phyloP scores from a whole-genome alignment of 257 asterid genomes.

The Solanum ahanhuiri region DNA sequence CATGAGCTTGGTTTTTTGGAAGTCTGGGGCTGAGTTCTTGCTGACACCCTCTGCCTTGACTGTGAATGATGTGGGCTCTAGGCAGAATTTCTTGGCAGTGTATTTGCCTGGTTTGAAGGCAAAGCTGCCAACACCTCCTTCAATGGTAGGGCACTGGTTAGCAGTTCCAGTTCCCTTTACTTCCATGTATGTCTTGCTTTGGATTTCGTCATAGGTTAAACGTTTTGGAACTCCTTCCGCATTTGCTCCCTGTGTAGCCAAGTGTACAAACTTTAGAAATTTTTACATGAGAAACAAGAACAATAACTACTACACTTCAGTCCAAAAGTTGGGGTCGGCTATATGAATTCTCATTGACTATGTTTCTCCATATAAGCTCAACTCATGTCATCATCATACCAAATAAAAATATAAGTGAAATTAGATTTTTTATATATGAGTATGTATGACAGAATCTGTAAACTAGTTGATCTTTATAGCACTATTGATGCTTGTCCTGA shows the following conservation, averaged over 20 bases:
- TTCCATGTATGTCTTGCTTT: slow-evolving; percentile 86
- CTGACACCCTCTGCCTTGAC: slow-evolving; percentile 82
- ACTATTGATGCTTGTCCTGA: neutral
- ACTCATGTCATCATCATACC: neutral
- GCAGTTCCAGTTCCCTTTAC: slow-evolving; percentile 97
- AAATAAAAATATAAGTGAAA: neutral
- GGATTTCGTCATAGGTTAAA: slow-evolving; percentile 83
- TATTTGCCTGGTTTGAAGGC: slow-evolving; percentile 80
- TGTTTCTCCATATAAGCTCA: neutral
- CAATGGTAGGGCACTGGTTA: slow-evolving; percentile 94
- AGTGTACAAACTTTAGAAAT: neutral
- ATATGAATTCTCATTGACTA: neutral
- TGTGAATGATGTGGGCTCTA: slow-evolving; percentile 98
- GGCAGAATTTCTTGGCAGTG: slow-evolving; percentile 75
- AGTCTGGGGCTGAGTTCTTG: slow-evolving; percentile 75
- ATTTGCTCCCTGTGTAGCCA: slow-evolving; percentile 57
- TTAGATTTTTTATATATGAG: neutral
- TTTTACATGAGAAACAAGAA: neutral
- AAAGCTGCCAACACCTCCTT: slow-evolving; percentile 61
- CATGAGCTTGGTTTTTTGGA: slow-evolving; percentile 98
- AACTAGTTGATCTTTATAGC: neutral
- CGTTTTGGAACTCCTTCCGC: slow-evolving; percentile 82
- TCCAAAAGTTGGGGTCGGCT: neutral
- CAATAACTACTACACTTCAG: neutral
- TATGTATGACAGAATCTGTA: neutral